Evolutionary conservation across 306 rosid genomes (phyloP).

Genomic region (Pterocarpus macrocarpus): DNA sequence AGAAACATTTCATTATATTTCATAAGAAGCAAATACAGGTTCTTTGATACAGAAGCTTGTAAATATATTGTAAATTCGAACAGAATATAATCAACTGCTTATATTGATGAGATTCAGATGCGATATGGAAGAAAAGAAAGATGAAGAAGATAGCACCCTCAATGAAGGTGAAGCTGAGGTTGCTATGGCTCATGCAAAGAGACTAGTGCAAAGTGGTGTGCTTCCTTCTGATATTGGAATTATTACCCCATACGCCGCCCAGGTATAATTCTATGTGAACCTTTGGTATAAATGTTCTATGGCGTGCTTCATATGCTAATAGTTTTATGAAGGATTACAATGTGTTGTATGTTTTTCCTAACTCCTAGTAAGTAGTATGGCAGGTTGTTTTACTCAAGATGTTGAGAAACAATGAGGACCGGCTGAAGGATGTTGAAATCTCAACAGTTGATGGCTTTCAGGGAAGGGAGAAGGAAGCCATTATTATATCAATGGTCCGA

Average conservation of each 20-base stretch:
- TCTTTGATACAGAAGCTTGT: not conserved
- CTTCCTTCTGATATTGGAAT: slow-evolving; percentile 95
- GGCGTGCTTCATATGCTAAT: slow-evolving; percentile 25
- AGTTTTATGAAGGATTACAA: slow-evolving; percentile 32
- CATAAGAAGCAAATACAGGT: slow-evolving; percentile 26
- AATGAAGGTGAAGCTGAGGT: slow-evolving; percentile 98
- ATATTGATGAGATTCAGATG: slow-evolving; percentile 68
- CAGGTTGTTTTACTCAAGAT: slow-evolving; percentile 89
- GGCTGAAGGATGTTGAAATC: slow-evolving; percentile 82
- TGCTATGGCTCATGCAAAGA: slow-evolving; percentile 85
- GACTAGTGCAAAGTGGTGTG: slow-evolving; percentile 86
- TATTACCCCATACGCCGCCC: slow-evolving; percentile 97
- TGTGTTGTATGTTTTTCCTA: slow-evolving; percentile 24
- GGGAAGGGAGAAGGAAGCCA: slow-evolving; percentile 97
- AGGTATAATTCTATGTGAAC: slow-evolving; percentile 61
- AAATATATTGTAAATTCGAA: not conserved
- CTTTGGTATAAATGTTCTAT: slow-evolving; percentile 25
- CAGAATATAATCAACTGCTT: slow-evolving; percentile 32
- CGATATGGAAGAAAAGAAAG: slow-evolving; percentile 98
- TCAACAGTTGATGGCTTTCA: slow-evolving; percentile 99
- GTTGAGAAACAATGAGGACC: slow-evolving; percentile 80
- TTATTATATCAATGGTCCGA: slow-evolving; percentile 94
- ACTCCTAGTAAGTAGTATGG: slow-evolving; percentile 38
- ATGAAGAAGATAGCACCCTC: slow-evolving; percentile 97
- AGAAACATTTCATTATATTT: slow-evolving; percentile 31